Evolutionary conservation across 768 basidiomycete genomes (phyloP), one percentile per base, ranked within the genome.

Genomic region (Termitomyces sp.): DNA sequence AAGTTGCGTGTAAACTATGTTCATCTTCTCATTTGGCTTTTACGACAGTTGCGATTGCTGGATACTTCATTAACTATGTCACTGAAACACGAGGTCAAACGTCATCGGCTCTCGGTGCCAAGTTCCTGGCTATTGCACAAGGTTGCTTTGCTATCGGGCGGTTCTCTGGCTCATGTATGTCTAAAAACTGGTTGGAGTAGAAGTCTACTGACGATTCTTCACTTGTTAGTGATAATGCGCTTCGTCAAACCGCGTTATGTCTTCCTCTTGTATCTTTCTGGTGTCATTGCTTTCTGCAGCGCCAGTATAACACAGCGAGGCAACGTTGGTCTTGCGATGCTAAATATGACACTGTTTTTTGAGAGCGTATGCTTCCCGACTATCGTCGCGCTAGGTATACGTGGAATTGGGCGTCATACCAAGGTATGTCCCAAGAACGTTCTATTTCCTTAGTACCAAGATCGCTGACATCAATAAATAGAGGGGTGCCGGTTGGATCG

Each of bases 351-450:
- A 1, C 55, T 72, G 10, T 72, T 71, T 61, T 72, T 72, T 24
- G 71, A 72, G 63, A 71, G 70, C 47, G 69, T 72, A 24, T 69
- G 68, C 31, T 72, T 72, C 69, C 71, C 71, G 3, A 72, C 71
- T 27, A 72, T 72, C 39, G 70, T 72, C 13, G 70, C 68, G 0
- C 55, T 72, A 7, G 71, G 70, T 1, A 70, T 72, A 44, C 64
- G 70, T 29, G 71, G 71, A 6, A 57, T 72, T 32, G 71, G 71
- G 8, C 61, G 62, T 27, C 71, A 72, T 54, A 71, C 71, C 12
- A 72, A 66, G 60, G 65, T 64, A 31, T 22, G 56, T 10, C 18
- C 46, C 20, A 5, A 14, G 5, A 29, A 7, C 13, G 3, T 3
- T 29, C 22, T 20, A 16, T n/a, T 46, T 2, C 10, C 22, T 22